Evolutionary conservation across 108 stramenopile species (phyloP).

Genomic region (Cyclotella baltica): DNA sequence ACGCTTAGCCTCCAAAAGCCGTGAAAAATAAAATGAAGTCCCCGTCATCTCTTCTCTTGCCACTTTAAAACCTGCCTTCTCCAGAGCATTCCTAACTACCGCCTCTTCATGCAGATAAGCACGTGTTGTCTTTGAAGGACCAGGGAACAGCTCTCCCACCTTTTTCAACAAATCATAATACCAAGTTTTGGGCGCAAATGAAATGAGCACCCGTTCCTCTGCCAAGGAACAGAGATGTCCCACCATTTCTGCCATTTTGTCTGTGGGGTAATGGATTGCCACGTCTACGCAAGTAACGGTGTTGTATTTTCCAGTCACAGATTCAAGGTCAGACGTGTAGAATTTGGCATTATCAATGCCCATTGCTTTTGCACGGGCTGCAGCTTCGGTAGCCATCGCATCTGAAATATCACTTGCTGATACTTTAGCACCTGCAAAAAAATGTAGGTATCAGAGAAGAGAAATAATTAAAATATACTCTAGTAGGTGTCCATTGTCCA

Average conservation of each 20-base stretch:
- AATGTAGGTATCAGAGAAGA: background rate
- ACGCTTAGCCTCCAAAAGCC: slow-evolving; percentile 92
- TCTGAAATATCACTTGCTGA: slow-evolving; percentile 94
- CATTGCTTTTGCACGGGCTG: slow-evolving; percentile 81
- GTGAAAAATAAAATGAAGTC: slow-evolving; percentile 97
- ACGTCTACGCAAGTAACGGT: slow-evolving; percentile 98
- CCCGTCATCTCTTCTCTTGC: slow-evolving; percentile 93
- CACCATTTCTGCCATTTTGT: slow-evolving; percentile 95
- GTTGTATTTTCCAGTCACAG: slow-evolving; percentile 88
- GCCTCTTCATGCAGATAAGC: slow-evolving; percentile 96
- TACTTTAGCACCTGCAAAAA: slow-evolving; percentile 81
- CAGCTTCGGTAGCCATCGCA: slow-evolving; percentile 93
- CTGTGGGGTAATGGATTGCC: slow-evolving; percentile 97
- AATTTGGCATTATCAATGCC: slow-evolving; percentile 86
- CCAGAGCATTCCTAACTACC: slow-evolving; percentile 82
- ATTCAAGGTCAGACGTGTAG: slow-evolving; percentile 95
- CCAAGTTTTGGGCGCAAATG: slow-evolving; percentile 97
- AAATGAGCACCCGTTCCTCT: slow-evolving; percentile 88
- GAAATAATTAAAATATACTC: background rate
- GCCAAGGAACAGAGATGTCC: slow-evolving; percentile 87
- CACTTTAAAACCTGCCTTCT: slow-evolving; percentile 89
- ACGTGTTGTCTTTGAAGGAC: slow-evolving; percentile 95
- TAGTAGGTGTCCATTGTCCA: no score
- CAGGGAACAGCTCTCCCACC: slow-evolving; percentile 96
- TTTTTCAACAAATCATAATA: slow-evolving; percentile 94